Conservation (phyloP, 768 basidiomycete species). For the Boletus rufocinnamomeus region DNA sequence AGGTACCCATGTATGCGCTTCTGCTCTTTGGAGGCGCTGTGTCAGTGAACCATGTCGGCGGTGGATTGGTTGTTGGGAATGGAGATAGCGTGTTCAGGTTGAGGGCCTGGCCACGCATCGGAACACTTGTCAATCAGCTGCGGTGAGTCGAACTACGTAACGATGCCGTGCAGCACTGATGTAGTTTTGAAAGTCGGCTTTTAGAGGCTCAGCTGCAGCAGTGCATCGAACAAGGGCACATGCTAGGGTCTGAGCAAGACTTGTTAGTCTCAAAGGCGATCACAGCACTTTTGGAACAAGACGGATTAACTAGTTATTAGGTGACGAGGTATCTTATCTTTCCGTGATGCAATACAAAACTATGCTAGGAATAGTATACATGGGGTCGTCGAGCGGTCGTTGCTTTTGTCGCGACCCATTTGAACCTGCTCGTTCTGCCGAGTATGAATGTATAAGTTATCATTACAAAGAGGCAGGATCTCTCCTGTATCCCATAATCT, state of each 20-base stretch:
- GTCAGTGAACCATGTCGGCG: conserved; percentile 74
- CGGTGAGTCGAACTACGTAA: conserved; percentile 46
- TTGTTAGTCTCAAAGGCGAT: conserved; percentile 56
- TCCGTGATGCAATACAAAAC: conserved; percentile 18
- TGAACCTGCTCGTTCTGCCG: conserved; percentile 1
- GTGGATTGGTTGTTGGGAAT: conserved; percentile 67
- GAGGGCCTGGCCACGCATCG: conserved; percentile 87
- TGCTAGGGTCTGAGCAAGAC: conserved; percentile 47
- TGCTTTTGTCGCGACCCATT: neutral
- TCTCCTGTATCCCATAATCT: neutral
- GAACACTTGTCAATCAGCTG: conserved; percentile 84
- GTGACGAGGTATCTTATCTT: neutral
- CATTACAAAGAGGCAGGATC: neutral
- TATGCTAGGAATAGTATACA: conserved; percentile 15
- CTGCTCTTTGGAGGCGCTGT: conserved; percentile 84
- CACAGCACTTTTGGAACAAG: conserved; percentile 39
- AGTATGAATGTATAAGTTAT: conserved; percentile 16
- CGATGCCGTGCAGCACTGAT: neutral
- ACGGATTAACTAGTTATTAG: conserved; percentile 32
- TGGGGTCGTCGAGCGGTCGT: neutral
- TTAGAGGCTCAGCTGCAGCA: conserved; percentile 67
- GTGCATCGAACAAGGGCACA: conserved; percentile 63
- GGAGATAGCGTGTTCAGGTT: conserved; percentile 59
- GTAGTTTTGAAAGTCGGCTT: conserved; percentile 50
- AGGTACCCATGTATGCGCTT: conserved; percentile 88